Evolutionary conservation across 805 yeast species (phyloP).

Genomic region (Candida argentea): DNA sequence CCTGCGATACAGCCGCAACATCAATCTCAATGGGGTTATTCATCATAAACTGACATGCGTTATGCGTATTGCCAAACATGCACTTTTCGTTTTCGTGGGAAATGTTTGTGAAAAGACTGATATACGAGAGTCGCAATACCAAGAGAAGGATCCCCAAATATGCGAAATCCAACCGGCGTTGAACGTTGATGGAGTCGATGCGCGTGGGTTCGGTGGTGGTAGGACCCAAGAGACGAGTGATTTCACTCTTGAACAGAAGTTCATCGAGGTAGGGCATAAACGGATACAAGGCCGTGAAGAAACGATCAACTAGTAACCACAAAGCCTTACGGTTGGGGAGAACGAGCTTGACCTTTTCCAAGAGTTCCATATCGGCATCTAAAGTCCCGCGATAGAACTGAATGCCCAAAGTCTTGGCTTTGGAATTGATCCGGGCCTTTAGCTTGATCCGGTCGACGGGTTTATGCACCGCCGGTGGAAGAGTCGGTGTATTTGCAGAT

Average conservation of each 20-base stretch:
- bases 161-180: conserved; percentile 10
- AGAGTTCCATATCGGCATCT: conserved; percentile 10
- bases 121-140: conserved; percentile 12
- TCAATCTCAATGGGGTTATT: conserved; percentile 12
- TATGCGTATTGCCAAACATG: no score
- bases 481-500: not conserved
- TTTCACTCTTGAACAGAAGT: conserved; percentile 10
- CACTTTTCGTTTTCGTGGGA: conserved; percentile 8
- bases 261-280: conserved; percentile 21
- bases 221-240: conserved; percentile 12
- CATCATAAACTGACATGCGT: conserved; percentile 9
- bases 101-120: conserved; percentile 13
- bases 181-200: conserved; percentile 6
- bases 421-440: conserved; percentile 6
- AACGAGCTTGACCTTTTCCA: conserved; percentile 9
- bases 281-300: conserved; percentile 16
- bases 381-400: conserved; percentile 11
- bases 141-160: conserved; percentile 12
- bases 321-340: conserved; percentile 16
- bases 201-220: conserved; percentile 5
- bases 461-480: not conserved
- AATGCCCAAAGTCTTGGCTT: conserved; percentile 10
- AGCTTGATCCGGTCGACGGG: not conserved
- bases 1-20: conserved; percentile 10
- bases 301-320: conserved; percentile 17